Base-by-base conservation (phyloP, 2,329 filamentous ascomycete species). In the Bisporella sp. region DNA sequence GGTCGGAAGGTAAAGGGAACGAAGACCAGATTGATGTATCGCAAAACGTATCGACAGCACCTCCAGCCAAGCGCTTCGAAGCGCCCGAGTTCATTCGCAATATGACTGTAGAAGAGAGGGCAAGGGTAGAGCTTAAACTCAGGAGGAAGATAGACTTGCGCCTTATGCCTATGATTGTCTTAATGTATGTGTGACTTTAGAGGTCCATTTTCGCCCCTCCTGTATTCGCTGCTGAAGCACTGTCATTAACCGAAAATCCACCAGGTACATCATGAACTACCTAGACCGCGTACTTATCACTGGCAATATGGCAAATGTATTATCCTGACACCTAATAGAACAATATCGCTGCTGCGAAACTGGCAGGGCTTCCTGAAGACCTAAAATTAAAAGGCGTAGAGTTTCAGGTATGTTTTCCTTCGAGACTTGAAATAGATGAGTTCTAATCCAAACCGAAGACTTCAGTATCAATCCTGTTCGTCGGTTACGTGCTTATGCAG, bases 211-310 rank as follows among this genome's bases (percentile, higher is more conserved):
- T 37, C 8, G n/a, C 35, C n/a, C n/a, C n/a, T 37, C 21, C 21
- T 21, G 21, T 21, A 21, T 21, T 21, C 21, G 21, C 21, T 21
- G 21, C 21, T 21, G 2, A 21, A 21, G 21, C 21, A 21, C 21
- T 21, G 21, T 21, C 21, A 21, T 21, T 21, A 21, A 21, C 21
- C 21, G 21, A 21, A 21, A 21, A n/a, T 8, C 8, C 35, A 37
- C 8, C 35, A 37, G 35, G 73, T 87, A 85, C 57, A 82, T 86
- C 57, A 71, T 86, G 70, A 86, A 85, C 59, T 85, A 84, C 61
- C 67, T 85, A 9, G 79, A 82, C 57, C 54, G 64, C 41, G 59
- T 61, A 60, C 60, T 65, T 64, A 5, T 31, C 5, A 6, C n/a
- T 11, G 40, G 28, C 3, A 21, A 8, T 58, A 21, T 21, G 21